Conservation (phyloP, 148 eudicot genomes). For the Amaranthus palmeri region DNA sequence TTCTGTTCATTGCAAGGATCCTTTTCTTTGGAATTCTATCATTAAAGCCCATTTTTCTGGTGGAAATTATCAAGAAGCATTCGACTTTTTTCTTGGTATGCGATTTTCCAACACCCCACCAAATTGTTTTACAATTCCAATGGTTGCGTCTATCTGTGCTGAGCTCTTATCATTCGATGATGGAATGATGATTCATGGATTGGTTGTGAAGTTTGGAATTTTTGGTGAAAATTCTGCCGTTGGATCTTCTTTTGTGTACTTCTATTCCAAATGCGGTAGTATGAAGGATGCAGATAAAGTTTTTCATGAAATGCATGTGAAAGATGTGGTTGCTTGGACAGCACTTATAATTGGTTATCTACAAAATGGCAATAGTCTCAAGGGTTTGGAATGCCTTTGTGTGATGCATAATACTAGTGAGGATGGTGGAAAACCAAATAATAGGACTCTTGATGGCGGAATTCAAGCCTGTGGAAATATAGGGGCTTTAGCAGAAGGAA, state of each 20-base stretch:
- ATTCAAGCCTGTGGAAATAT: slow-evolving; percentile 63
- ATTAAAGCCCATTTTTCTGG: slow-evolving; percentile 60
- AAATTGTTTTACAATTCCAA: slow-evolving; percentile 56
- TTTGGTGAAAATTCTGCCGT: slow-evolving; percentile 42
- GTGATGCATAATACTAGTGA: slow-evolving; percentile 48
- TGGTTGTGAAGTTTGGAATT: slow-evolving; percentile 41
- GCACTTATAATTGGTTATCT: slow-evolving; percentile 66
- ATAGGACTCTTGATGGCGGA: slow-evolving; percentile 69
- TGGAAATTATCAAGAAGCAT: slow-evolving; percentile 33
- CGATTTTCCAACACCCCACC: slow-evolving; percentile 31
- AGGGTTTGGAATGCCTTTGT: slow-evolving; percentile 48
- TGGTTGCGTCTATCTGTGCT: slow-evolving; percentile 57
- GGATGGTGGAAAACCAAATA: slow-evolving; percentile 46
- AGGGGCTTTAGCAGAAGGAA: slow-evolving; percentile 47
- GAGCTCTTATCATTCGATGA: slow-evolving; percentile 29
- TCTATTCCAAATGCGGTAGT: slow-evolving; percentile 58
- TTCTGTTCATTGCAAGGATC: slow-evolving; percentile 38
- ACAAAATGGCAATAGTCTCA: slow-evolving; percentile 56
- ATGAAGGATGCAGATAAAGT: slow-evolving; percentile 39
- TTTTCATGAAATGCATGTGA: slow-evolving; percentile 49
- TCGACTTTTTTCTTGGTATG: slow-evolving; percentile 46
- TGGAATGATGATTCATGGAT: slow-evolving; percentile 49
- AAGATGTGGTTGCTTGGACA: slow-evolving; percentile 61
- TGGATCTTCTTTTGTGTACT: slow-evolving; percentile 59
- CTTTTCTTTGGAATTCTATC: slow-evolving; percentile 61